Conservation (phyloP, 352 stramenopile species). For the Pythium phragmitis region DNA sequence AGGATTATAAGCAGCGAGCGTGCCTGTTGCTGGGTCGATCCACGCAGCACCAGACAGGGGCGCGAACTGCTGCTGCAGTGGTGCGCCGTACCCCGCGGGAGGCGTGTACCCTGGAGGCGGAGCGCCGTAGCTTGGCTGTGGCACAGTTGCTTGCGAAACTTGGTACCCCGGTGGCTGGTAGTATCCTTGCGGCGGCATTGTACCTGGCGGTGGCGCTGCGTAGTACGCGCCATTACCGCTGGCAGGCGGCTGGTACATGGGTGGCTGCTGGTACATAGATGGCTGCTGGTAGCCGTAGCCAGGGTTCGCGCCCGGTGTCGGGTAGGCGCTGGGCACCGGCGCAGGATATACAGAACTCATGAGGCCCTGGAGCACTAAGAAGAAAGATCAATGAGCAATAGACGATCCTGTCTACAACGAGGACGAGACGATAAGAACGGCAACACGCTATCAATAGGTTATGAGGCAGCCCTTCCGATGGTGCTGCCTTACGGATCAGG, state of each 20-base stretch:
- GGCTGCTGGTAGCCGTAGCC: background rate
- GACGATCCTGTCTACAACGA: background rate
- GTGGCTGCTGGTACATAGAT: too few species aligned
- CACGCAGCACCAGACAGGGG: background rate
- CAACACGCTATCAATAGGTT: too few species aligned
- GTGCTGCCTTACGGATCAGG: too few species aligned
- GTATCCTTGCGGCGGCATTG: constrained; percentile 1
- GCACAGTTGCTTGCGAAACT: background rate
- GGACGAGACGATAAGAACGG: background rate
- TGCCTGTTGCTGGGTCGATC: background rate
- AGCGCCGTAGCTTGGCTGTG: too few species aligned
- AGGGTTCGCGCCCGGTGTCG: background rate
- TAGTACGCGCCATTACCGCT: background rate
- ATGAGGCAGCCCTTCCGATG: too few species aligned
- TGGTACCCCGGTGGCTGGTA: background rate
- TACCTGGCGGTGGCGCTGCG: background rate
- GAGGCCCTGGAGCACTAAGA: background rate
- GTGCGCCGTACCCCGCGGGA: background rate
- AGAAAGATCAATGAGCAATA: background rate
- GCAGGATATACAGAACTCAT: background rate
- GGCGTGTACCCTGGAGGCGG: too few species aligned
- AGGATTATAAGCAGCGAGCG: background rate
- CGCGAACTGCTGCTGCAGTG: background rate
- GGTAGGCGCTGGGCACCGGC: background rate
- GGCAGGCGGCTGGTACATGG: background rate